These are phyloP conservation scores for Chlamydomonas sp. DNA, from an alignment of 139 green algal genomes.

Conservation along the genomic window DNA sequence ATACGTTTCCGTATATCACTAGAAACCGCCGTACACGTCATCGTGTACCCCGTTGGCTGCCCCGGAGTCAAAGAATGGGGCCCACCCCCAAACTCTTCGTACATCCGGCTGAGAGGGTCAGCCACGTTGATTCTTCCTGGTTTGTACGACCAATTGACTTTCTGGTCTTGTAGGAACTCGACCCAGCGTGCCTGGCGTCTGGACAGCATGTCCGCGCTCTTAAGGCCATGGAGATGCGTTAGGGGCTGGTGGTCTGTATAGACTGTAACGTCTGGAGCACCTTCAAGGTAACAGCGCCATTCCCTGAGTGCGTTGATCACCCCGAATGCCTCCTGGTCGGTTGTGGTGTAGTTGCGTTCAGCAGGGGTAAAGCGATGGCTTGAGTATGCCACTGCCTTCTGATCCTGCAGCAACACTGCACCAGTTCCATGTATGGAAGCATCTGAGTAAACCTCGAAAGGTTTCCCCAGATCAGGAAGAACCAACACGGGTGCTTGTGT, in stretches of 20 bases:
- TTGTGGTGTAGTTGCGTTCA: constrained; percentile 51
- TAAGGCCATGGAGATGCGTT: constrained; percentile 36
- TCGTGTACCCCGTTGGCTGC: background rate
- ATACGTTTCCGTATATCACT: background rate
- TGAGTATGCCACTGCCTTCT: constrained; percentile 45
- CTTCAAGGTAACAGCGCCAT: constrained; percentile 51
- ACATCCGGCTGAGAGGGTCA: constrained; percentile 35
- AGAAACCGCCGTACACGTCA: background rate
- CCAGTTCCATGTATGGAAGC: constrained; percentile 24
- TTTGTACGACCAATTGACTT: constrained; percentile 40
- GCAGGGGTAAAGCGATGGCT: constrained; percentile 30
- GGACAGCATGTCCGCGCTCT: background rate
- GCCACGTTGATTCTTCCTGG: constrained; percentile 54
- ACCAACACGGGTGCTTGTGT: constrained; percentile 33
- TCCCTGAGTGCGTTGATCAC: constrained; percentile 26
- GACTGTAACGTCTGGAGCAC: background rate
- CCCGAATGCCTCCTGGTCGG: constrained; percentile 47
- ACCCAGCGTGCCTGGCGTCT: constrained; percentile 31
- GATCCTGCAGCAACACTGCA: constrained; percentile 41
- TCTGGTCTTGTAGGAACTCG: constrained; percentile 27
- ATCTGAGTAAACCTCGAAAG: constrained; percentile 42
- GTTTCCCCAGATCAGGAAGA: constrained; percentile 11
- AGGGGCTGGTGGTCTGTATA: constrained; percentile 57
- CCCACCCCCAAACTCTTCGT: background rate
- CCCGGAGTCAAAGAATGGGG: too few relatives aligned